These are phyloP conservation scores for Hawksworthiomyces lignivorus DNA, from an alignment of 2,329 filamentous ascomycete species.

Conservation along the genomic window DNA sequence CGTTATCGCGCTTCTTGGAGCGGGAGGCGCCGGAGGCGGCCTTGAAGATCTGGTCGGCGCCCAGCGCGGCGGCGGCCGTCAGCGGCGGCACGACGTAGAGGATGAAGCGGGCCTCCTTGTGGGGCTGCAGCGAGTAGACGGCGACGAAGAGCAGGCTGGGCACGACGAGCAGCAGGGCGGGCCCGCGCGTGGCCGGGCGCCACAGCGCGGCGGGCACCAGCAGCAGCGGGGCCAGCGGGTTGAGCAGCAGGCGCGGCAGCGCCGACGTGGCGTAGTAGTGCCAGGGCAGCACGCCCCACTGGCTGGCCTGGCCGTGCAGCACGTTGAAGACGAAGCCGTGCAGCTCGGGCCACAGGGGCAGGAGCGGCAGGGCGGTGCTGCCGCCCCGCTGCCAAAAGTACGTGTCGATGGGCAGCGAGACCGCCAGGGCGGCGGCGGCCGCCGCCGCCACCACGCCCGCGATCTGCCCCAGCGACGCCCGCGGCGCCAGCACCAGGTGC, in stretches of 20 bases:
- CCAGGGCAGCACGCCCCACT: conserved; percentile 84
- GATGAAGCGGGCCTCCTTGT: conserved; percentile 95
- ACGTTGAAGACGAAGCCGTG: conserved; percentile 88
- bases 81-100: conserved; percentile 78
- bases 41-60: conserved; percentile 60
- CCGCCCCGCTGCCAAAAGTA: conserved; percentile 76
- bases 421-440: conserved; percentile 54
- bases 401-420: conserved; percentile 74
- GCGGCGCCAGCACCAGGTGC: conserved; percentile 51
- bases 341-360: conserved; percentile 84
- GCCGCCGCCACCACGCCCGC: conserved; percentile 57
- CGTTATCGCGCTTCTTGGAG: background rate
- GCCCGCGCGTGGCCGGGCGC: conserved; percentile 35
- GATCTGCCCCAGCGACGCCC: conserved; percentile 15
- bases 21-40: conserved; percentile 10
- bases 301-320: conserved; percentile 69
- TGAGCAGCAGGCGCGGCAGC: conserved; percentile 75
- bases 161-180: conserved; percentile 44
- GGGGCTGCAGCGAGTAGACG: conserved; percentile 80
- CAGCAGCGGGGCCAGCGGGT: conserved; percentile 55
- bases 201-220: conserved; percentile 47
- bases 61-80: conserved; percentile 68
- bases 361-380: conserved; percentile 28
- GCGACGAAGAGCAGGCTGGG: conserved; percentile 66
- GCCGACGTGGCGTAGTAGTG: conserved; percentile 79